phyloP scores from a whole-genome alignment of 2,329 filamentous ascomycete species.

The Akanthomyces muscarius region DNA sequence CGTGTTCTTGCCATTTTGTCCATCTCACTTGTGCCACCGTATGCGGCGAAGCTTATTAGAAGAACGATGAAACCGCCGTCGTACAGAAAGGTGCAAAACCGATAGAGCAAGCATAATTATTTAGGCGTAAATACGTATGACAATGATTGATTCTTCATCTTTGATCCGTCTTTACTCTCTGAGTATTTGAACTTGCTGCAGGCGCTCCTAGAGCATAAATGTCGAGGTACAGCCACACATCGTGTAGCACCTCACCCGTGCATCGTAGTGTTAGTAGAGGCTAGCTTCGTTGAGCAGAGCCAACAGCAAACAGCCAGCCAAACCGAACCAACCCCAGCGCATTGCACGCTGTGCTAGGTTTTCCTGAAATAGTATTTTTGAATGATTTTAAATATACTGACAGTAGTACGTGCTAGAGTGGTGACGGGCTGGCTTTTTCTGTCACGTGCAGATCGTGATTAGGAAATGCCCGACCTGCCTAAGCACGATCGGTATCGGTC shows the following conservation, averaged over 20 bases:
- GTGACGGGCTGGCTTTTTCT: not conserved
- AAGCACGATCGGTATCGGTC: not conserved
- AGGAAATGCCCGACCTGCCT: not conserved
- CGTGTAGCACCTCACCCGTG: no score
- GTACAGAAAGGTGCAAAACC: slow-evolving; percentile 85
- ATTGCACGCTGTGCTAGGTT: no score
- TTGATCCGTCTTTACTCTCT: not conserved
- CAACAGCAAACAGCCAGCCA: no score
- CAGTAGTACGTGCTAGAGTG: not conserved
- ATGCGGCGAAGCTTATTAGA: slow-evolving; percentile 78
- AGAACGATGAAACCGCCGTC: slow-evolving; percentile 85
- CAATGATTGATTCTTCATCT: not conserved
- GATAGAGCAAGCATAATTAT: slow-evolving; percentile 34
- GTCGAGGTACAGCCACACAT: no score
- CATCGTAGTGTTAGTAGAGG: no score
- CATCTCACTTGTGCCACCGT: slow-evolving; percentile 80
- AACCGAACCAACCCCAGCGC: no score
- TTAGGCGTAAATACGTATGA: not conserved
- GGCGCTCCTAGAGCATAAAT: no score
- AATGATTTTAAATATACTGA: no score
- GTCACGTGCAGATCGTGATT: not conserved
- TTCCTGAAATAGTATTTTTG: no score
- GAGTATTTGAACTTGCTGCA: no score
- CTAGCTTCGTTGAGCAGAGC: no score
- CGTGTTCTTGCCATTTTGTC: slow-evolving; percentile 74